Evolutionary conservation across 176 grass and related monocot genomes (phyloP), one percentile per base, ranked within the genome.

Genomic region (Echinochloa phyllopogon): DNA sequence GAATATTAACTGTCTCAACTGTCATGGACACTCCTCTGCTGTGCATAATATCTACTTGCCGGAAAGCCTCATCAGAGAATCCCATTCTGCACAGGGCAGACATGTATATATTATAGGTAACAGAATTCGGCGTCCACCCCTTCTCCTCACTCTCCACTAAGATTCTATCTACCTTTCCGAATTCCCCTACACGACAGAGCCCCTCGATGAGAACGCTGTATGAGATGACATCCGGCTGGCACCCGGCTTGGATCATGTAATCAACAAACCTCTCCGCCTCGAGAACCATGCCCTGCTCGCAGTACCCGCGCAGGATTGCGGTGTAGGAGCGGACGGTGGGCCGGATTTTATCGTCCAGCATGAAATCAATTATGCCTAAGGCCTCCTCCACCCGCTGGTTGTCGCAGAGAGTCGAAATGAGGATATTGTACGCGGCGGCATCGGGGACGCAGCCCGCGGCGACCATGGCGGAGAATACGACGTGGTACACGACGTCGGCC

Each of bases 91-190:
- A 94, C 60, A 94, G 42, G 20, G 75, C 90, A 85, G 89, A 87
- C 87, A 92, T 92, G 76, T 97, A 97, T 42, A 97, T 88, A 73
- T 88, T 92, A 62, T 92, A 97, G 10, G 86, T 94, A 47, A 97
- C 71, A 65, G 72, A 49, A 89, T 92, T 97, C 6, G 92, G 94
- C 61, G 72, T 83, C 92, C 92, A 97, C 13, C 80, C 75, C 17
- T 84, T 88, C 18, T 10, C 47, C 40, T 89, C 70, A 84, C 89
- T 92, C 66, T 87, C 90, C 50, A 36, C 73, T 69, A 94, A 67
- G 25, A 94, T 76, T 84, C 33, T 74, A 40, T 97, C 85, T 29
- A 92, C 94, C 72, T 74, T 80, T 37, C 63, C 18, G 21, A 97
- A 92, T 75, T 90, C 85, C 42, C 85, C 67, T 24, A 78, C 52